Base-by-base conservation (phyloP, 352 stramenopile species). In the Globisporangium nodosum region DNA sequence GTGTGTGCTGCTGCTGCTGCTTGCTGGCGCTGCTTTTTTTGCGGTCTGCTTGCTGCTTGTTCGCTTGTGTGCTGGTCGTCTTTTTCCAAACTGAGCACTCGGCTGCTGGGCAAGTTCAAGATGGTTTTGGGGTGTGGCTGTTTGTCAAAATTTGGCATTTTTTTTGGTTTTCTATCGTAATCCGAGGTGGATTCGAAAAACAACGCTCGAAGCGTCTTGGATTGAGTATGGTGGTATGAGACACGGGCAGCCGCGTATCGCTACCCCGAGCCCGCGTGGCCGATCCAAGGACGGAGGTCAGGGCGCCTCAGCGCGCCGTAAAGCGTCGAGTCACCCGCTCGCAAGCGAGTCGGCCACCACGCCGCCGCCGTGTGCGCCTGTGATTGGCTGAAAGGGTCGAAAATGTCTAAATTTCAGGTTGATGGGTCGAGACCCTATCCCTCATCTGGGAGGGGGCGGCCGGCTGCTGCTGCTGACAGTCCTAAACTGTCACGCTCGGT, bases 11-110 rank as follows among this genome's bases (percentile, higher is more conserved):
- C 18, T 37, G 30, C 11, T 30, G 30, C 27, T 53, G 45, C 16
- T 48, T 51, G 49, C 65, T 48, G 24, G 55, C 55, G 54, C 49
- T 27, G 24, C 24, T 27, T 27, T 27, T 27, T 27, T 27, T 27
- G 42, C 16, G 13, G 33, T 37, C 33, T 37, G 33, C 33, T 37
- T 37, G 18, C 9, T 48, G 24, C 55, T 55, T 40, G 37, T 27
- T 57, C 27, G 42, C 12, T 35, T 66, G 57, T 16, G 71, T 31
- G 49, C 52, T 49, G 39, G 60, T 67, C 65, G 73, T 70, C 66
- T 76, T 86, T 84, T 89, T 89, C 68, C 68, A 71, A 71, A 89
- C 60, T 89, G 78, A 81, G 59, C 63, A 54, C n/a, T 11, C 5
- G 5, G 18, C 16, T 9, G 16, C 45, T 56, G 42, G 40, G 52